These are phyloP conservation scores for Aspergillus fructus DNA, from an alignment of 2,329 filamentous ascomycete genomes.

Conservation along the genomic window DNA sequence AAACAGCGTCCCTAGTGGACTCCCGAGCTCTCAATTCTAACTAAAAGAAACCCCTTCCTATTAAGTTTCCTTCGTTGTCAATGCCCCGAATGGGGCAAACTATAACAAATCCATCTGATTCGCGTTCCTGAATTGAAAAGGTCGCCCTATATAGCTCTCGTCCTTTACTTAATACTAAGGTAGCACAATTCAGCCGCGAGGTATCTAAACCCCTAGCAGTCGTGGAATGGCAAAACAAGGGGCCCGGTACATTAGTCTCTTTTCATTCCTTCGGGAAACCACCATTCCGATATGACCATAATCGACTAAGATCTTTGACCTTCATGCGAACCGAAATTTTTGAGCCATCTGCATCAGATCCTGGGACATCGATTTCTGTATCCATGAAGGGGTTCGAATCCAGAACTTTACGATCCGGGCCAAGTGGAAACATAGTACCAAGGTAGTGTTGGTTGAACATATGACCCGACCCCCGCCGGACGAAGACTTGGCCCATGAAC, in stretches of 20 bases:
- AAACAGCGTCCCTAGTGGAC: too few species aligned
- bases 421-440: slow-evolving; percentile 42
- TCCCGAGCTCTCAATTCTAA: too few species aligned
- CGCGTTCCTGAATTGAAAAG: too few species aligned
- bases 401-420: slow-evolving; percentile 25
- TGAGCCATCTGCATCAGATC: background rate
- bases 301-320: slow-evolving; percentile 38
- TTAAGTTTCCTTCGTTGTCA: too few species aligned
- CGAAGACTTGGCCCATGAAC: slow-evolving; percentile 51
- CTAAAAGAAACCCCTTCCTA: too few species aligned
- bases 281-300: slow-evolving; percentile 44
- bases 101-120: too few species aligned
- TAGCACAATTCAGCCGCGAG: too few species aligned
- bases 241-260: background rate
- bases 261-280: slow-evolving; percentile 17
- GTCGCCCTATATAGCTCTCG: too few species aligned
- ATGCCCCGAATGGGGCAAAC: too few species aligned
- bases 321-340: slow-evolving; percentile 15
- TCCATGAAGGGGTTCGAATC: slow-evolving; percentile 39
- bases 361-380: slow-evolving; percentile 22
- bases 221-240: background rate
- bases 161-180: too few species aligned
- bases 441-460: slow-evolving; percentile 48
- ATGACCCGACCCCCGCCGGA: slow-evolving; percentile 42
- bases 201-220: too few species aligned